Base-by-base conservation (phyloP, 2,329 filamentous ascomycete genomes). In the Teratosphaeriaceae sp. region DNA sequence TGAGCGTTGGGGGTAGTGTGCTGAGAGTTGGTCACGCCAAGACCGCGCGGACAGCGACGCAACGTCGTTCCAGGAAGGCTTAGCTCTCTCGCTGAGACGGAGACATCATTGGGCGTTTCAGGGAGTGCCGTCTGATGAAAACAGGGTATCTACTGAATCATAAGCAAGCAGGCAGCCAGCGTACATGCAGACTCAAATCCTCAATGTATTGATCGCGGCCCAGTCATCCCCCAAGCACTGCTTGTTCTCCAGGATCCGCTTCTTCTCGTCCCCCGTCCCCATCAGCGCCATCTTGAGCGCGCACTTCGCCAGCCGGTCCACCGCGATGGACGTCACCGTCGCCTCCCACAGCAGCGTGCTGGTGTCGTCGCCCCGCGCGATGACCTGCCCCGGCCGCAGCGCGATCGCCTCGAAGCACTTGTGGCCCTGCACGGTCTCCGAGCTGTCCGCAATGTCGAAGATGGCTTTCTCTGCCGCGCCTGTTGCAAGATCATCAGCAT, bases 391-490 rank as follows among this genome's bases (percentile, higher is more conserved):
- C 7, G 61, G 49, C 21, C 62, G 44, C 46, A 65, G 44, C n/a
- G 51, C 46, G 38, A 62, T 60, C 3, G 54, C 59, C 42, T 65
- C 60, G 34, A 64, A 62, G 31, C 58, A 62, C 42, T 51, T 57
- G 47, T 60, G 53, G 4, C 53, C 55, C 8, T 53, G 53, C n/a
- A 57, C 50, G 34, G 53, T 49, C 40, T 58, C 53, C 22, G 53
- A 53, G 23, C 47, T 45, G 12, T 55, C 58, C 12, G 55, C 59
- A 16, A 58, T 41, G 12, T 57, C 59, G 27, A 63, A 57, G 16
- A 65, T 39, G 5, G 52, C 61, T 43, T 62, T 65, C 55, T 65
- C 62, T 24, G 58, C 61, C 8, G 62, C 61, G 2, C 62, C 62
- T 44, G 15, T 6, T 21, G 5, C 9, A 30, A 3, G 22, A n/a